Percentiles rank a stretch among this genome's conserved stretches.
phyloP scores from a whole-genome alignment of 1,284 basidiomycete species.

The Fomitiporia mediterranea region DNA sequence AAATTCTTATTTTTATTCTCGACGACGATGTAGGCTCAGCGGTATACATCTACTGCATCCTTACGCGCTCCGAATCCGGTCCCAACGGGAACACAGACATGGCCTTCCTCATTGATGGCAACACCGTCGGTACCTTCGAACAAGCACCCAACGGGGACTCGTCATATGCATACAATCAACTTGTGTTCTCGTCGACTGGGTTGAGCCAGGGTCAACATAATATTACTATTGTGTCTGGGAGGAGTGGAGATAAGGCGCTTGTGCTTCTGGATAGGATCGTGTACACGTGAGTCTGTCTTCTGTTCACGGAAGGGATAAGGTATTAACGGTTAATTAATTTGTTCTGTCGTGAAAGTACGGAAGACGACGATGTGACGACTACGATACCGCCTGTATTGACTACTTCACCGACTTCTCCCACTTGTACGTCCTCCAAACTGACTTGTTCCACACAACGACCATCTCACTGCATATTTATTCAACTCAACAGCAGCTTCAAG shows the following conservation, averaged over 20 bases:
- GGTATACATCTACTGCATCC: conserved; percentile 17
- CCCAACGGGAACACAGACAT: conserved; percentile 16
- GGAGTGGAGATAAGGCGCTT: background rate
- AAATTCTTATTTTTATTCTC: background rate
- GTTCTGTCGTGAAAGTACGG: background rate
- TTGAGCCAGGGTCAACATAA: background rate
- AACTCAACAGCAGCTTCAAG: background rate
- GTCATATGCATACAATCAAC: conserved; percentile 1
- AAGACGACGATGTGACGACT: background rate
- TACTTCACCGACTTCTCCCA: background rate
- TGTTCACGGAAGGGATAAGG: background rate
- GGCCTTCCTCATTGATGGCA: conserved; percentile 13
- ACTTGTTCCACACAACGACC: background rate
- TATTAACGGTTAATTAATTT: background rate
- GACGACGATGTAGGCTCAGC: conserved; percentile 5
- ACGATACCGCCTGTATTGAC: background rate
- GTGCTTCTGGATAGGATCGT: conserved; percentile 17
- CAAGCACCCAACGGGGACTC: conserved; percentile 2
- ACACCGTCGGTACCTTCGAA: background rate
- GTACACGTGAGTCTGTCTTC: conserved; percentile 13
- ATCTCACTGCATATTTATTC: too few relatives aligned
- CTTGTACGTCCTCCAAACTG: too few relatives aligned
- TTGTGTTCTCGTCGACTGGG: conserved; percentile 2
- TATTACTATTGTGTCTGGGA: conserved; percentile 2
- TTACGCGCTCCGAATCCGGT: conserved; percentile 2